A percentile compares a stretch with the other conserved stretches of the same genome.
phyloP scores from a whole-genome alignment of 495 filamentous ascomycete genomes.

The Lepidopterella palustris region DNA sequence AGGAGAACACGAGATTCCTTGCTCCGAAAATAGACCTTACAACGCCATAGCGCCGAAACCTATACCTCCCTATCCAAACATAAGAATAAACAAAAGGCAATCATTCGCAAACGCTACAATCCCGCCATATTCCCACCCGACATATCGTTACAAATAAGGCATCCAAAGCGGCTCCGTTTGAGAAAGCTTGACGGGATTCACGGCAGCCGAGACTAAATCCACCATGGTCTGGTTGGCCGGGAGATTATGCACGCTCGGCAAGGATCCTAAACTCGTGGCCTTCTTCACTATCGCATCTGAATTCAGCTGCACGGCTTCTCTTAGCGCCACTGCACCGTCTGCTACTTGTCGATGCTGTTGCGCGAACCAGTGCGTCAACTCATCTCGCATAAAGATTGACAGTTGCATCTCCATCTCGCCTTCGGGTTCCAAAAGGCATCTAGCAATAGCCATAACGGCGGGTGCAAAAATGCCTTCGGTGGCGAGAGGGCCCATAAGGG shows the following conservation, averaged over 20 bases:
- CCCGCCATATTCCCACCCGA: background rate
- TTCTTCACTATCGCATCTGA: conserved; percentile 85
- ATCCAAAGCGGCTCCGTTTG: conserved; percentile 92
- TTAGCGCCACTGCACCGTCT: conserved; percentile 56
- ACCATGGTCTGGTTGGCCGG: conserved; percentile 96
- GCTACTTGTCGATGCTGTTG: conserved; percentile 61
- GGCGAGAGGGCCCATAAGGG: conserved; percentile 87
- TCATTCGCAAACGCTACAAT: background rate
- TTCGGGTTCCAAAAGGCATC: conserved; percentile 86
- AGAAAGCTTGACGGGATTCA: conserved; percentile 78
- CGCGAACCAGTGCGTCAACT: conserved; percentile 97
- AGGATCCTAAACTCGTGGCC: conserved; percentile 69
- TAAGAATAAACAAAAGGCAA: background rate
- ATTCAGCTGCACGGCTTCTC: conserved; percentile 82
- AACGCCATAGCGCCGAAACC: too few relatives aligned
- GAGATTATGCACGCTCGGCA: conserved; percentile 49
- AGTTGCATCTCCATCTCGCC: conserved; percentile 87
- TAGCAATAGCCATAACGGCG: conserved; percentile 89
- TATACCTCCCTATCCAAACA: background rate
- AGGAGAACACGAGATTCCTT: too few relatives aligned
- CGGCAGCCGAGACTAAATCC: conserved; percentile 76
- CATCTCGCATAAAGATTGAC: conserved; percentile 88
- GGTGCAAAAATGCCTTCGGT: conserved; percentile 91
- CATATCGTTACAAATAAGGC: conserved; percentile 80
- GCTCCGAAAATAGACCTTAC: too few relatives aligned